Percentiles rank a stretch among this genome's conserved stretches.
phyloP scores from a whole-genome alignment of 768 basidiomycete species.

The Pleurotus djamor region DNA sequence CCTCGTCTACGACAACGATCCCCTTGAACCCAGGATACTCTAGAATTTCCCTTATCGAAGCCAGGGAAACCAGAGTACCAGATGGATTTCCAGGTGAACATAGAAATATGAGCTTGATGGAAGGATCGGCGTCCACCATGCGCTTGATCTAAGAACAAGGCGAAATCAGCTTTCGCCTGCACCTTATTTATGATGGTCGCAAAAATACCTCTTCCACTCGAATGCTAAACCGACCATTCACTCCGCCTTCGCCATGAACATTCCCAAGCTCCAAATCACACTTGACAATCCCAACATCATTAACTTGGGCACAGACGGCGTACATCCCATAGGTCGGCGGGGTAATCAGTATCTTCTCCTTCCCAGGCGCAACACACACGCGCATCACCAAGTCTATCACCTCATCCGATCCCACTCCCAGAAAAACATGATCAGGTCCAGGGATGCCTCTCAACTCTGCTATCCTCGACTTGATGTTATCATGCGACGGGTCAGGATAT shows the following conservation, averaged over 20 bases:
- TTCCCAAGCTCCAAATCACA: slow-evolving; percentile 66
- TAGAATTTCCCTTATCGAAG: slow-evolving; percentile 64
- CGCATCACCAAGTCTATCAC: slow-evolving; percentile 94
- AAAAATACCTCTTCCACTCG: slow-evolving; percentile 62
- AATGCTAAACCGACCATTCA: slow-evolving; percentile 69
- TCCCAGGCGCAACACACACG: slow-evolving; percentile 76
- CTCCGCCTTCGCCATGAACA: slow-evolving; percentile 69
- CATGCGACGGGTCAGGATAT: slow-evolving; percentile 92
- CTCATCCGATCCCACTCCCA: slow-evolving; percentile 97
- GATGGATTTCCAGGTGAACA: slow-evolving; percentile 99
- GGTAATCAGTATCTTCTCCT: slow-evolving; percentile 82
- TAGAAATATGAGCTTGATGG: slow-evolving; percentile 89
- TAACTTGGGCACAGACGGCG: slow-evolving; percentile 89
- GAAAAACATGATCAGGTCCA: slow-evolving; percentile 68
- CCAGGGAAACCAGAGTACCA: slow-evolving; percentile 78
- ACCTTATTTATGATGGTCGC: too few species aligned
- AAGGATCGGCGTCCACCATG: slow-evolving; percentile 63
- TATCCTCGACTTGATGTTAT: slow-evolving; percentile 72
- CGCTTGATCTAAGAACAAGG: slow-evolving; percentile 58
- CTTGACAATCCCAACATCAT: slow-evolving; percentile 83
- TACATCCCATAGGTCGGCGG: slow-evolving; percentile 99
- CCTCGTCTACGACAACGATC: slow-evolving; percentile 93
- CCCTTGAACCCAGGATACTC: slow-evolving; percentile 86
- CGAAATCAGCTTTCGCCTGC: too few species aligned
- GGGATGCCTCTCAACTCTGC: slow-evolving; percentile 72